A percentile compares a stretch with the other conserved stretches of the same genome.
These are phyloP conservation scores for Aureobasidium sp. DNA, from an alignment of 2,329 filamentous ascomycete genomes.

Conservation along the genomic window DNA sequence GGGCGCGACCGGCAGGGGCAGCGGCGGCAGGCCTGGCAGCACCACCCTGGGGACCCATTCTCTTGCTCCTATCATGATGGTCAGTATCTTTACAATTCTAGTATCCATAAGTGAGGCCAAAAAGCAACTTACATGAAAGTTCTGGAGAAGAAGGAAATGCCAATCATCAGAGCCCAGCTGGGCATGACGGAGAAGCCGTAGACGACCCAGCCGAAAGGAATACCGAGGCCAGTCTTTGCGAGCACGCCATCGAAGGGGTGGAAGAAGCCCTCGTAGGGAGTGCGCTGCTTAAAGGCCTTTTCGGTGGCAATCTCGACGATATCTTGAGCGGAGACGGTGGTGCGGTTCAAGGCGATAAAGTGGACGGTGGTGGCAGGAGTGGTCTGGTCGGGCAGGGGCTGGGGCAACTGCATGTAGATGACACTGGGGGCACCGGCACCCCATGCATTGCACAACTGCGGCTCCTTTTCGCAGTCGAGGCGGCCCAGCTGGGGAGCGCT, in stretches of 20 bases:
- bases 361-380: slow-evolving; percentile 59
- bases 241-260: slow-evolving; percentile 68
- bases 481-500: slow-evolving; percentile 60
- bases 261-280: slow-evolving; percentile 59
- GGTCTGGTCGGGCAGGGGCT: slow-evolving; percentile 54
- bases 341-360: slow-evolving; percentile 61
- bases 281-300: slow-evolving; percentile 47
- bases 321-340: slow-evolving; percentile 57
- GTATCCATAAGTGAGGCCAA: background rate
- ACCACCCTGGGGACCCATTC: slow-evolving; percentile 14
- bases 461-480: slow-evolving; percentile 68
- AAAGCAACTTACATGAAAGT: slow-evolving; percentile 61
- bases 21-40: slow-evolving; percentile 4
- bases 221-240: slow-evolving; percentile 53
- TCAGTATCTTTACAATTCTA: background rate
- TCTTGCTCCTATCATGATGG: slow-evolving; percentile 12
- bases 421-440: slow-evolving; percentile 57
- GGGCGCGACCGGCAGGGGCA: slow-evolving; percentile 5
- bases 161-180: slow-evolving; percentile 70
- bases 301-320: slow-evolving; percentile 56
- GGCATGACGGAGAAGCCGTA: slow-evolving; percentile 56
- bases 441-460: slow-evolving; percentile 70
- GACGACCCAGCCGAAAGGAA: slow-evolving; percentile 61
- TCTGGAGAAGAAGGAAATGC: slow-evolving; percentile 65
- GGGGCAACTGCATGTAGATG: slow-evolving; percentile 57